Evolutionary conservation across 148 eudicot genomes (phyloP).

Genomic region (Chenopodium quinoa): DNA sequence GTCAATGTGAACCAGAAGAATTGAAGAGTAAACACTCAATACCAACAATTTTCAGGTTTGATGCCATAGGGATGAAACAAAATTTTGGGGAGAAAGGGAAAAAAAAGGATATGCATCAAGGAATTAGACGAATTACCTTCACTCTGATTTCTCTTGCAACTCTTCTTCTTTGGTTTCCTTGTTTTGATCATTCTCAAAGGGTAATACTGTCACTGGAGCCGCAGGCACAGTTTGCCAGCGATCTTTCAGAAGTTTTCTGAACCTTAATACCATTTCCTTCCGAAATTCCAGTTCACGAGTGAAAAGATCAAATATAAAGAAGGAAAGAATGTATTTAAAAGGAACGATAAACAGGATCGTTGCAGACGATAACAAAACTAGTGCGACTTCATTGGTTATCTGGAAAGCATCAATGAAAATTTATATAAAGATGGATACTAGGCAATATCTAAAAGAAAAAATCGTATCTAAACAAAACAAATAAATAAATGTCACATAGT

Average conservation of each 20-base stretch:
- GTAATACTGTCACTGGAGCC: conserved; percentile 70
- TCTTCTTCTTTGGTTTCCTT: conserved; percentile 23
- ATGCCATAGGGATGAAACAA: neutral
- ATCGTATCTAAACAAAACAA: neutral
- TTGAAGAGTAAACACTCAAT: neutral
- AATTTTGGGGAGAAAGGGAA: neutral
- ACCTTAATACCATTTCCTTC: conserved; percentile 58
- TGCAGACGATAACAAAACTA: conserved; percentile 61
- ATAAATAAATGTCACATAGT: neutral
- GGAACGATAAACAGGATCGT: conserved; percentile 63
- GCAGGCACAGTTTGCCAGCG: conserved; percentile 93
- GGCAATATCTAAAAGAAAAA: neutral
- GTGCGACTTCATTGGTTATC: conserved; percentile 80
- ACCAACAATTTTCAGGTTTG: neutral
- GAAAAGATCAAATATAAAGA: conserved; percentile 66
- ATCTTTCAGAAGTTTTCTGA: conserved; percentile 66
- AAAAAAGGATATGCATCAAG: neutral
- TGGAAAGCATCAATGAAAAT: conserved; percentile 30
- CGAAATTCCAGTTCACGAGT: conserved; percentile 79
- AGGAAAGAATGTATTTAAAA: conserved; percentile 67
- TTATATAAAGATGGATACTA: neutral
- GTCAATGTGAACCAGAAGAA: neutral
- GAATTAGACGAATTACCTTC: conserved; percentile 30
- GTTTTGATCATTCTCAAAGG: conserved; percentile 49
- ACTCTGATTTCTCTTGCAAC: conserved; percentile 21